These are phyloP conservation scores for Cyberlindnera saturnus DNA, from an alignment of 805 yeast species.

Conservation along the genomic window DNA sequence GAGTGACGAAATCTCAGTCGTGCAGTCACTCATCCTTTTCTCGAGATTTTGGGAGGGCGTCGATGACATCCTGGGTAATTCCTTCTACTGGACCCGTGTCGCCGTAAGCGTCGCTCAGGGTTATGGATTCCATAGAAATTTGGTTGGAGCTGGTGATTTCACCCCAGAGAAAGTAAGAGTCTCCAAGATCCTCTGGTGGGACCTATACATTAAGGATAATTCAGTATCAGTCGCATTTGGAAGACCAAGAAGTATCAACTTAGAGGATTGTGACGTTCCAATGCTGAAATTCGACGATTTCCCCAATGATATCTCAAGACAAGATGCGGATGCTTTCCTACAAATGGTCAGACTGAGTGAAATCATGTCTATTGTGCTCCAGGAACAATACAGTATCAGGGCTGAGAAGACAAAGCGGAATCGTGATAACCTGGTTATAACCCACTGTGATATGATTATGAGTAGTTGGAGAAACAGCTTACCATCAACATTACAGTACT, in stretches of 20 bases:
- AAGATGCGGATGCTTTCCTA: constrained; percentile 53
- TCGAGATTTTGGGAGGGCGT: constrained; percentile 74
- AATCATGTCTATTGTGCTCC: constrained; percentile 61
- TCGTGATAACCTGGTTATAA: constrained; percentile 37
- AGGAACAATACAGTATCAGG: constrained; percentile 65
- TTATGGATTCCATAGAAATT: constrained; percentile 63
- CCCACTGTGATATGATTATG: constrained; percentile 68
- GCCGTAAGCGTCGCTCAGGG: constrained; percentile 71
- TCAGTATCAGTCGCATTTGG: constrained; percentile 68
- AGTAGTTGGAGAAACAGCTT: constrained; percentile 69
- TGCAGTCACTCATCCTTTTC: constrained; percentile 57
- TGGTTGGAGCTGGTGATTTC: constrained; percentile 25
- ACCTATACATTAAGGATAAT: constrained; percentile 64
- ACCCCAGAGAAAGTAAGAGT: constrained; percentile 38
- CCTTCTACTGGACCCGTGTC: constrained; percentile 63
- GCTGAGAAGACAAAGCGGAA: constrained; percentile 45
- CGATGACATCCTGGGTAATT: constrained; percentile 59
- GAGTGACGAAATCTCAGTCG: constrained; percentile 51
- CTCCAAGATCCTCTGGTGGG: constrained; percentile 75
- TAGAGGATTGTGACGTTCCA: constrained; percentile 73
- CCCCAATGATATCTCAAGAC: constrained; percentile 42
- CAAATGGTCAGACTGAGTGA: constrained; percentile 62
- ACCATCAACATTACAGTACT: constrained; percentile 57
- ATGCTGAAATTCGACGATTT: constrained; percentile 66
- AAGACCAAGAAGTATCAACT: constrained; percentile 59